phyloP scores from a whole-genome alignment of 192 early-diverging fungal genomes.

The Entomortierella lignicola region DNA sequence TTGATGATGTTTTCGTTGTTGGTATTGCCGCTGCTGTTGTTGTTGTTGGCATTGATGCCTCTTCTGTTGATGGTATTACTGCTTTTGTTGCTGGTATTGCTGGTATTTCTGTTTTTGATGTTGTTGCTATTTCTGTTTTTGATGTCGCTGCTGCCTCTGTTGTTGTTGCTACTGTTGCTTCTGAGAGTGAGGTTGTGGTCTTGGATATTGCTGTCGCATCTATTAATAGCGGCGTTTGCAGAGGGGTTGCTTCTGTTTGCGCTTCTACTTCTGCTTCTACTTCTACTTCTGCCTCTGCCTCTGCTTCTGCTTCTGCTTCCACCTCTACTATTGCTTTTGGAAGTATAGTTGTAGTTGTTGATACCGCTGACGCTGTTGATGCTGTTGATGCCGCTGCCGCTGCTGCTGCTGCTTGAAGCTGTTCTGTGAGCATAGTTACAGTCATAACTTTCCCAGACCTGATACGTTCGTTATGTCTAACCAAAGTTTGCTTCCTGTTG shows the following conservation, averaged over 20 bases:
- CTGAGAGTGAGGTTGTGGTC: not conserved
- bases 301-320: not conserved
- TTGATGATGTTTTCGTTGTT: not conserved
- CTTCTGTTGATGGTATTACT: not conserved
- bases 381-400: constrained; percentile 15
- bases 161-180: constrained; percentile 1
- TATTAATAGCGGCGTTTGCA: too few relatives aligned
- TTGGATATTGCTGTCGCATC: too few relatives aligned
- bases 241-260: too few relatives aligned
- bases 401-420: constrained; percentile 24
- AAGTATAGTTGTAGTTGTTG: not conserved
- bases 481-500: constrained; percentile 10
- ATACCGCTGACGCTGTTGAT: not conserved
- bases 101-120: not conserved
- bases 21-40: not conserved
- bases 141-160: not conserved
- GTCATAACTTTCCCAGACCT: constrained; percentile 8
- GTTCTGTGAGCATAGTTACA: constrained; percentile 38
- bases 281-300: not conserved
- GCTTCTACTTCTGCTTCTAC: too few relatives aligned
- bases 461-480: constrained; percentile 12
- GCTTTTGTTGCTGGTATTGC: not conserved
- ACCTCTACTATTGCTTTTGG: not conserved
- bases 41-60: not conserved
- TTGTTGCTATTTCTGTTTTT: not conserved